Base-by-base conservation (phyloP, 129 eudicot species). In the Helianthus tuberosus region DNA sequence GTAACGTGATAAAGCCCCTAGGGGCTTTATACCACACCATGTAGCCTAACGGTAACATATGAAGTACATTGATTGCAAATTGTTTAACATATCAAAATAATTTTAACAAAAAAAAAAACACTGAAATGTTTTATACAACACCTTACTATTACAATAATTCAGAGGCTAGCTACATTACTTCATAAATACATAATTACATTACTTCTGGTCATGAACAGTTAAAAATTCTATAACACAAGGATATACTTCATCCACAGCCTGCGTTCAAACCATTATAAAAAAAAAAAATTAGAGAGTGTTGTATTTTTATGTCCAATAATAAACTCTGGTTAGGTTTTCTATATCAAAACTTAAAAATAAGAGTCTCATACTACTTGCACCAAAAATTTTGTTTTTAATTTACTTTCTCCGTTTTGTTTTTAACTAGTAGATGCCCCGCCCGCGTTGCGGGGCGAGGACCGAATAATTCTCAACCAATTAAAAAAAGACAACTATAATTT, bases 171-270 rank as follows among this genome's bases (percentile, higher is more conserved):
- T 70, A 70, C 64, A 53, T 15, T 50, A 32, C 4, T 59, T 59
- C 71, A 23, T 20, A 20, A 9, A 46, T 49, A 27, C 27, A 16
- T 69, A 35, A 51, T 8, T 4, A 52, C 8, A 39, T 69, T 68
- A 74, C 15, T 75, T 61, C 69, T 14, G 46, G 63, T 93, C 98
- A 60, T 88, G 68, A 16, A 35, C 47, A 64, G 78, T 83, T 55
- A 93, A 74, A 84, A 90, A 90, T 23, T 90, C 58, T 54, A 88
- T 79, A 71, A 93, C 86, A 62, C 89, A 93, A 4, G 96, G 98
- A 81, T 88, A 90, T 29, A 90, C 80, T 81, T 88, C 87, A 47
- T 88, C 86, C 11, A 74, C 91, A 15, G 92, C 98, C 98, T 93
- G 91, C 86, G 82, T 72, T 48, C n/a, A 49, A 71, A 68, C 65